Conservation (phyloP, 225 moss, liverwort and hornwort species). For the Marchantia paleacea region DNA sequence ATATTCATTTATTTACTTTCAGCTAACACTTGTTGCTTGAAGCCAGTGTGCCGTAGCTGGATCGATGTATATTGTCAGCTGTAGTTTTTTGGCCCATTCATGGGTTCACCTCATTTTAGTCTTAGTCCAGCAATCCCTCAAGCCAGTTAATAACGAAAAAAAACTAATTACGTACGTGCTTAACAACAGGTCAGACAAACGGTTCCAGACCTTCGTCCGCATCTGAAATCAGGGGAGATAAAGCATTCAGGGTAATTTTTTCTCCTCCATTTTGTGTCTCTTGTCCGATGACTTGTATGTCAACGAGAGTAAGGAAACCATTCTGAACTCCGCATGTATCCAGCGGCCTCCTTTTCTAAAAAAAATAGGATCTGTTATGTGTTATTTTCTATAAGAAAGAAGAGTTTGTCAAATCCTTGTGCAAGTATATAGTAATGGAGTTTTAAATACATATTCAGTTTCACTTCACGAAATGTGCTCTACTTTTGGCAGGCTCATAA, state of each 20-base stretch:
- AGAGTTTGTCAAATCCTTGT: neutral
- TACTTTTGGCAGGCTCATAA: neutral
- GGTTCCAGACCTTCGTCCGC: constrained; percentile 24
- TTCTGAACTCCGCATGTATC: neutral
- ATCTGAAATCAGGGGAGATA: constrained; percentile 1
- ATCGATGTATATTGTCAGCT: too few species aligned
- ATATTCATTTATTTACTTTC: too few species aligned
- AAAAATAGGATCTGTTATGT: too few species aligned
- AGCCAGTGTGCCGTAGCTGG: too few species aligned
- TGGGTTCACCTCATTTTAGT: too few species aligned
- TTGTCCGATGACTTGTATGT: neutral
- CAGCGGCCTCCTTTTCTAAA: too few species aligned
- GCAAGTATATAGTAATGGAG: neutral
- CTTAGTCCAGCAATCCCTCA: too few species aligned
- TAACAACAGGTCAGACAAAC: constrained; percentile 24
- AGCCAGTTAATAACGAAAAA: too few species aligned
- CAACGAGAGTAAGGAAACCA: neutral
- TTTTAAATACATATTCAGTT: neutral
- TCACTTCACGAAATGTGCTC: neutral
- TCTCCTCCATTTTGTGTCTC: neutral
- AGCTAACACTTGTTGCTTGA: too few species aligned
- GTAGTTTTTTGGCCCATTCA: too few species aligned
- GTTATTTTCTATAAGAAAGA: neutral
- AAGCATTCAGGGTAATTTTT: constrained; percentile 2
- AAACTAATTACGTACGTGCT: neutral